Evolutionary conservation across 2,329 filamentous ascomycete species (phyloP).

Genomic region (Apiospora hydei): DNA sequence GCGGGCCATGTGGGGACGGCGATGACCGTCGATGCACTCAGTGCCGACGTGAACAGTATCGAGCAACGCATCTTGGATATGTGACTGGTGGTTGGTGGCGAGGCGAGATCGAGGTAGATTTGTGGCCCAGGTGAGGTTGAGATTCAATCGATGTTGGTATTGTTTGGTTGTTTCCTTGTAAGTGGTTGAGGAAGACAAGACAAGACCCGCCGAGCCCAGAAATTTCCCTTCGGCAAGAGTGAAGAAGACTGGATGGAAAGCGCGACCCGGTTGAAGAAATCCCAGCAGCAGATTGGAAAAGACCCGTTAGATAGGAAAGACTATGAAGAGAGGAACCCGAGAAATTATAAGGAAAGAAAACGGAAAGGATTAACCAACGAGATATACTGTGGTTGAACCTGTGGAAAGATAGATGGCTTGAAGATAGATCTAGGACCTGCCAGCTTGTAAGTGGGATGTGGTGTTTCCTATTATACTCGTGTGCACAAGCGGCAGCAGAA

Average conservation of each 20-base stretch:
- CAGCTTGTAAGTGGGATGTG: conserved; percentile 33
- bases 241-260: background rate
- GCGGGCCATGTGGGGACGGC: conserved; percentile 57
- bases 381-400: conserved; percentile 26
- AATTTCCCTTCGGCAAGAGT: too few relatives aligned
- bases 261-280: background rate
- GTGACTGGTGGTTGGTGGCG: background rate
- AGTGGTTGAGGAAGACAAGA: conserved; percentile 31
- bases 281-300: conserved; percentile 26
- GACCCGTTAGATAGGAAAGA: conserved; percentile 32
- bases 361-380: conserved; percentile 36
- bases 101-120: background rate
- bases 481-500: background rate
- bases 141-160: conserved; percentile 25
- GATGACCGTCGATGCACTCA: conserved; percentile 51
- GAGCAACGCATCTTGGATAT: conserved; percentile 22
- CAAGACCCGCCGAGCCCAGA: too few relatives aligned
- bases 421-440: conserved; percentile 33
- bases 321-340: conserved; percentile 21
- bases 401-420: conserved; percentile 29
- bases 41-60: conserved; percentile 51
- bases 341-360: conserved; percentile 33
- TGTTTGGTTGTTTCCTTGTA: conserved; percentile 28
- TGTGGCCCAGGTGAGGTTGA: background rate
- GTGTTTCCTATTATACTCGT: conserved; percentile 29